Evolutionary conservation across 495 filamentous ascomycete genomes (phyloP), one percentile per base, ranked within the genome.

Genomic region (Penicillium desertorum): DNA sequence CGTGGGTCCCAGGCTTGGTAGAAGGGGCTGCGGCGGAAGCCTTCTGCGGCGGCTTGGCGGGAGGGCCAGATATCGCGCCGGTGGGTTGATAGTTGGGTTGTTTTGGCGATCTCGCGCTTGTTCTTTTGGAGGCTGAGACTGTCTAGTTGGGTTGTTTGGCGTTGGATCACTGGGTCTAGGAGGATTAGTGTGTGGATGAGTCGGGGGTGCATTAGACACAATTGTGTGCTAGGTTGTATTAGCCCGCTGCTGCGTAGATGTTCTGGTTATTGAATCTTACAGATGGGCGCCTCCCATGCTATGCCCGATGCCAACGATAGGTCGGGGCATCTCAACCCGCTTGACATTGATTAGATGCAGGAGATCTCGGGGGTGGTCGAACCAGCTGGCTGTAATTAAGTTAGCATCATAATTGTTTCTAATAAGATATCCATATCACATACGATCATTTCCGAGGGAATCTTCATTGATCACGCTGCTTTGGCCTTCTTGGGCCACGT

Each of bases 231-330:
- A 57, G 47, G 16, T 44, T 1, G 51, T 41, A 34, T 61, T 51
- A 56, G 51, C 43, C 22, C 39, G 45, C 23, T 56, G 27, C 48
- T 20, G 27, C 9, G 34, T n/a, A 7, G 34, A n/a, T 16, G 11
- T 30, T 17, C 9, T 23, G 34, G 51, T 25, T 32, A 29, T 32
- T 45, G 53, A n/a, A 36, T 65, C 75, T 63, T 22, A 81, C 75
- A 83, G 81, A 50, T 88, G 81, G 66, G 81, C 82, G 57, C 82
- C 92, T 61, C 94, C 94, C 79, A 91, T 88, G 68, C 88, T 93
- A 73, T 98, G 94, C 20, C 94, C 94, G 4, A 98, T 68, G 29
- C 92, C 94, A 55, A 97, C 73, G n/a, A 97, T 72, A 5, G 94
- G 93, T 11, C 89, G 87, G 4, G 88, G 86, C 89, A 98, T 95